A percentile compares a stretch with the other conserved stretches of the same genome.
phyloP scores from a whole-genome alignment of 2,329 filamentous ascomycete species.

The Fusarium chaquense region DNA sequence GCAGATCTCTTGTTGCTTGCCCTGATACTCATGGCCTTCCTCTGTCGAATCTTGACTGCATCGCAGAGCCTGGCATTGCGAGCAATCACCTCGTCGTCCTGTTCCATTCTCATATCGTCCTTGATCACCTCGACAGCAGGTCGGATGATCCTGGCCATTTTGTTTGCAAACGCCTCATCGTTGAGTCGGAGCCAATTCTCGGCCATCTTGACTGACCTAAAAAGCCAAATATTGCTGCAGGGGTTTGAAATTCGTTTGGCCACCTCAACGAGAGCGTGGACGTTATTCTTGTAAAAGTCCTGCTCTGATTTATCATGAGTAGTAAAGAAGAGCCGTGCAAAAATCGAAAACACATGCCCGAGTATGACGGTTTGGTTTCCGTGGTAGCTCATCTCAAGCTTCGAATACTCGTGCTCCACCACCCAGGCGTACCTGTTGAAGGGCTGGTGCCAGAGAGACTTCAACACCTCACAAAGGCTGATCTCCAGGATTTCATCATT shows the following conservation, averaged over 20 bases:
- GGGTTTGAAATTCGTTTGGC: background rate
- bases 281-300: background rate
- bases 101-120: rapidly evolving
- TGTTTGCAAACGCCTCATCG: background rate
- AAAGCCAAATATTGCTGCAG: rapidly evolving
- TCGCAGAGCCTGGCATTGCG: background rate
- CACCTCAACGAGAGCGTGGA: background rate
- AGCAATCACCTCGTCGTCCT: background rate
- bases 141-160: background rate
- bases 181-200: background rate
- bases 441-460: background rate
- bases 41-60: background rate
- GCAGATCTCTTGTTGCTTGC: no score
- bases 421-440: background rate
- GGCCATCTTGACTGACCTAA: background rate
- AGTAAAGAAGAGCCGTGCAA: background rate
- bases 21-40: no score
- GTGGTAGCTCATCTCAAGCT: background rate
- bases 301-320: background rate
- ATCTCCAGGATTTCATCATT: background rate
- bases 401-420: background rate
- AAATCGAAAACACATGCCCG: background rate
- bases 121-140: no score
- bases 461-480: background rate
- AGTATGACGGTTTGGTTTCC: background rate